A percentile compares a stretch with the other conserved stretches of the same genome.
Evolutionary conservation across 352 stramenopile species (phyloP).

Genomic region (Phytophthora europaea): DNA sequence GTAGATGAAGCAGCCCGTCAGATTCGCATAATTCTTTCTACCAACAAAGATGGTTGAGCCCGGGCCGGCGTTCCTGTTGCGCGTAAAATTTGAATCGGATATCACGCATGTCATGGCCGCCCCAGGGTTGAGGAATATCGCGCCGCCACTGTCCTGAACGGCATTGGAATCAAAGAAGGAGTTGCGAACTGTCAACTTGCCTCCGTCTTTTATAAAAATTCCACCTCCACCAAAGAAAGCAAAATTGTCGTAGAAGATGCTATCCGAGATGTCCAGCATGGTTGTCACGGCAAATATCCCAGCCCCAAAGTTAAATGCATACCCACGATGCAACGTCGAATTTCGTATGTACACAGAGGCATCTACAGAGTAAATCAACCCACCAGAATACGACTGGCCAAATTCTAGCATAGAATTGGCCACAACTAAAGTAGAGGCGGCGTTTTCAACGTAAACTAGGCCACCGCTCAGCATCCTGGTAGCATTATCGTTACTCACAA

Average conservation of each 20-base stretch:
- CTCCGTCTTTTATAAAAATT: slow-evolving; percentile 54
- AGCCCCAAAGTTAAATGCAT: slow-evolving; percentile 64
- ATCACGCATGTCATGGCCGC: slow-evolving; percentile 35
- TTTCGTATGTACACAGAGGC: slow-evolving; percentile 40
- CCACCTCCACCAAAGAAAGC: slow-evolving; percentile 72
- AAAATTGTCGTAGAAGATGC: slow-evolving; percentile 49
- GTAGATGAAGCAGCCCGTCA: slow-evolving; percentile 34
- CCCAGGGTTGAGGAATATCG: slow-evolving; percentile 55
- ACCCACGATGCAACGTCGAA: slow-evolving; percentile 43
- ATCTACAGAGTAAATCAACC: slow-evolving; percentile 53
- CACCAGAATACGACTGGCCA: slow-evolving; percentile 53
- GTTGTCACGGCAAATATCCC: slow-evolving; percentile 50
- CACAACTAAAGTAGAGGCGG: slow-evolving; percentile 39
- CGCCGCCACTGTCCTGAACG: slow-evolving; percentile 58
- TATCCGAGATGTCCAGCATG: slow-evolving; percentile 31
- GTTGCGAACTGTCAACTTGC: slow-evolving; percentile 31
- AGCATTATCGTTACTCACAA: slow-evolving; percentile 46
- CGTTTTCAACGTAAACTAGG: slow-evolving; percentile 54
- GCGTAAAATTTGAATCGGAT: slow-evolving; percentile 40
- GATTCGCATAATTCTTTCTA: slow-evolving; percentile 52
- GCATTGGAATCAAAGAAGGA: slow-evolving; percentile 42
- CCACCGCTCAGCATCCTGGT: slow-evolving; percentile 45
- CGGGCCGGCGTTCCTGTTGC: slow-evolving; percentile 59
- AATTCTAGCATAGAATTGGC: slow-evolving; percentile 48
- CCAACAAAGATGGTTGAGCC: slow-evolving; percentile 65